A percentile compares a stretch with the other conserved stretches of the same genome.
Conservation (phyloP, 1,284 basidiomycete genomes). For the Ustilago xerochloae region DNA sequence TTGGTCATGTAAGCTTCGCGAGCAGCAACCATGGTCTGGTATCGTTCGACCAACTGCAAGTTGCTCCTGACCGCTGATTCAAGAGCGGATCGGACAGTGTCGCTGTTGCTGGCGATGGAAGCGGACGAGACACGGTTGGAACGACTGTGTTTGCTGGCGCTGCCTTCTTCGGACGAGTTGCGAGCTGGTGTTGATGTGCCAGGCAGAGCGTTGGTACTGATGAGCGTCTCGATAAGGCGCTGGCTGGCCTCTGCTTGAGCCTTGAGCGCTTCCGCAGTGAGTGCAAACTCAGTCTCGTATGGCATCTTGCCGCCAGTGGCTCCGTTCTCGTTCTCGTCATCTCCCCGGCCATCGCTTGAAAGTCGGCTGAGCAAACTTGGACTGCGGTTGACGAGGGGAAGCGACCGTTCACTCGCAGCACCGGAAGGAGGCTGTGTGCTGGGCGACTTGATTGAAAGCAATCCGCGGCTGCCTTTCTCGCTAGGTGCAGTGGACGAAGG, state of each 20-base stretch:
- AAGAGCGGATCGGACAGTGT: conserved; percentile 38
- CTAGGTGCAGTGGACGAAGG: conserved; percentile 40
- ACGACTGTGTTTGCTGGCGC: conserved; percentile 72
- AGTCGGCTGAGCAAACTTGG: conserved; percentile 49
- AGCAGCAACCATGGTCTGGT: conserved; percentile 78
- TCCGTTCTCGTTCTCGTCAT: conserved; percentile 30
- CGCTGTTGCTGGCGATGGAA: conserved; percentile 13
- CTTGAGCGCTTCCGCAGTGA: conserved; percentile 50
- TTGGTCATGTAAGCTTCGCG: conserved; percentile 79
- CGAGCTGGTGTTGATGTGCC: conserved; percentile 5
- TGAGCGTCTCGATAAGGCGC: conserved; percentile 37
- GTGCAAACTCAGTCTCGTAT: conserved; percentile 39
- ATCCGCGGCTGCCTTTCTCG: conserved; percentile 31
- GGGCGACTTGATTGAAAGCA: conserved; percentile 40
- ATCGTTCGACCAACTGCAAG: conserved; percentile 75
- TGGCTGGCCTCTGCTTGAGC: conserved; percentile 49
- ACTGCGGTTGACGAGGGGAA: conserved; percentile 38
- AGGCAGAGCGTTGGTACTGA: conserved; percentile 5
- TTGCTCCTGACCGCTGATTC: conserved; percentile 32
- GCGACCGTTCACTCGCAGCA: conserved; percentile 37
- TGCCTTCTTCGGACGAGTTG: conserved; percentile 23
- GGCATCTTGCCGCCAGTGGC: conserved; percentile 31
- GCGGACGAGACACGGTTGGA: conserved; percentile 69
- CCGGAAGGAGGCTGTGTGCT: conserved; percentile 40
- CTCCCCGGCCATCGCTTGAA: conserved; percentile 42